A percentile compares a stretch with the other conserved stretches of the same genome.
Evolutionary conservation across 495 filamentous ascomycete genomes (phyloP).

Genomic region (Penicillium dipodomyicola): DNA sequence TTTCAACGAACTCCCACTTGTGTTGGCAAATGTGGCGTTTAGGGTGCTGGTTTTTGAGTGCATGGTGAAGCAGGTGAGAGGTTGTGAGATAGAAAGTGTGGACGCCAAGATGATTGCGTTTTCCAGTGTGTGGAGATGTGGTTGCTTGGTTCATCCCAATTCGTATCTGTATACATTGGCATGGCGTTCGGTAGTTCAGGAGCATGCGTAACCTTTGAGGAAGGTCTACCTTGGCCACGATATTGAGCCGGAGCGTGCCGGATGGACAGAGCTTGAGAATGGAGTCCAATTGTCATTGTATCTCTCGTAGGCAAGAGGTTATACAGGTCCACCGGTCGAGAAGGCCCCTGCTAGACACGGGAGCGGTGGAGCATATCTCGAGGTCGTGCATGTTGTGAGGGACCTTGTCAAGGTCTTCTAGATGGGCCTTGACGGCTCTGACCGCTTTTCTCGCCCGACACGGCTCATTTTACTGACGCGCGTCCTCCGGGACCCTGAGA

Average conservation of each 20-base stretch:
- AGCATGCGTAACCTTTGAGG: neutral
- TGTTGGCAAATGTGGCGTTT: conserved; percentile 12
- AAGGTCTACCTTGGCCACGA: conserved; percentile 17
- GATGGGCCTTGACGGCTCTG: conserved; percentile 3
- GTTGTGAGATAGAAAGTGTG: neutral
- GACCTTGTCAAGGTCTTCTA: neutral
- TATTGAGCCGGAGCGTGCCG: conserved; percentile 24
- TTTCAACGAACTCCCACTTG: conserved; percentile 1
- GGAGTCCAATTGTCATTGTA: conserved; percentile 12
- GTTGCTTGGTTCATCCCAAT: neutral
- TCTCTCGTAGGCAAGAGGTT: conserved; percentile 1
- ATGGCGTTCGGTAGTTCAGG: conserved; percentile 9
- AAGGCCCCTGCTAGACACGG: conserved; percentile 23
- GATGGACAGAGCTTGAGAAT: conserved; percentile 19
- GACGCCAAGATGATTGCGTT: neutral
- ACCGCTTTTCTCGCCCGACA: conserved; percentile 23
- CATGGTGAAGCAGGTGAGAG: neutral
- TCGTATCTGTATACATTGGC: neutral
- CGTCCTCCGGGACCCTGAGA: conserved; percentile 13
- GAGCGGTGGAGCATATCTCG: conserved; percentile 16
- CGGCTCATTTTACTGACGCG: conserved; percentile 24
- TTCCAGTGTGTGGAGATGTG: neutral
- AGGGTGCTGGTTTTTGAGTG: conserved; percentile 7
- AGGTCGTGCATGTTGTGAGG: neutral
- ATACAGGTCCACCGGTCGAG: conserved; percentile 10